phyloP scores from a whole-genome alignment of 1,139 yeast species.

The Debaryomycetaceae sp. region DNA sequence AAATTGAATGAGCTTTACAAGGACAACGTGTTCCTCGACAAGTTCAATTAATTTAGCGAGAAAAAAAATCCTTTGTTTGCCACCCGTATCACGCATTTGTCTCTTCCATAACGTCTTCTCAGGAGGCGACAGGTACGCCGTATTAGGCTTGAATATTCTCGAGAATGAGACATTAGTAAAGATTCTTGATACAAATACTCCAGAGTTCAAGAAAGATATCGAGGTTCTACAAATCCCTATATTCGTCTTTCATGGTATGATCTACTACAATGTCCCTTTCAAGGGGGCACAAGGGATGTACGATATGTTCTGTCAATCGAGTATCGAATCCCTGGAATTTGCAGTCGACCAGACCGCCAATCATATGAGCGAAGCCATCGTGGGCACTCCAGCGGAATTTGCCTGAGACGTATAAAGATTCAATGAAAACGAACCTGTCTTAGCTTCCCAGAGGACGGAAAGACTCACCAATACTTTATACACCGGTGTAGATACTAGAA shows the following conservation, averaged over 20 bases:
- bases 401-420: conserved; percentile 5
- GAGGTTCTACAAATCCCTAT: conserved; percentile 21
- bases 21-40: conserved; percentile 5
- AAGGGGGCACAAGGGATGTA: conserved; percentile 15
- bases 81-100: background rate
- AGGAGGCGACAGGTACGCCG: conserved; percentile 1
- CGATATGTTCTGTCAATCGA: conserved; percentile 18
- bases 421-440: conserved; percentile 1
- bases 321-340: conserved; percentile 8
- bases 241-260: conserved; percentile 21
- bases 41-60: background rate
- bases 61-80: conserved; percentile 1
- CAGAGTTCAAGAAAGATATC: conserved; percentile 15
- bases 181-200: conserved; percentile 9
- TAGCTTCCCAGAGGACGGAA: conserved; percentile 4
- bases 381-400: conserved; percentile 6
- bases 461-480: background rate
- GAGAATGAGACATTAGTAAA: conserved; percentile 1
- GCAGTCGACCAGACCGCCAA: conserved; percentile 4
- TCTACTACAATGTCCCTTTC: conserved; percentile 21
- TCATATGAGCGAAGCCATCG: conserved; percentile 5
- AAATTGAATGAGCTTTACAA: conserved; percentile 7
- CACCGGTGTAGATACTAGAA: background rate
- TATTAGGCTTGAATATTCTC: conserved; percentile 8
- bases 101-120: background rate